Conservation (phyloP, 2,329 filamentous ascomycete genomes). For the Verticillium alfalfae region DNA sequence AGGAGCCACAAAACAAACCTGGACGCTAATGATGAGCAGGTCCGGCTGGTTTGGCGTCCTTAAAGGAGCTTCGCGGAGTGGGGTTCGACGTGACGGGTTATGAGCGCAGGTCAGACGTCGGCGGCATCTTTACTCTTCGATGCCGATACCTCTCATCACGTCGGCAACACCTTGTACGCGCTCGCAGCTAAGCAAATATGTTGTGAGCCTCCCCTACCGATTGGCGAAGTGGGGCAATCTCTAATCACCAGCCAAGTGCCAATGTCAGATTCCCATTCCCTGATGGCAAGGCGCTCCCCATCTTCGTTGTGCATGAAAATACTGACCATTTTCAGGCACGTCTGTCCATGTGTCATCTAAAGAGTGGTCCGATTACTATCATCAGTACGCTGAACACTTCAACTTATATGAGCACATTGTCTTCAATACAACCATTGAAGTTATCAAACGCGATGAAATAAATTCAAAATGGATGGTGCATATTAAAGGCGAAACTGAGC, state of each 20-base stretch:
- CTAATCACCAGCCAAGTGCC: conserved; percentile 5
- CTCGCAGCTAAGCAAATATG: conserved; percentile 17
- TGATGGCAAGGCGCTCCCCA: conserved; percentile 12
- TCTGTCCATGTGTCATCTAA: neutral
- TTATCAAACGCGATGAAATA: conserved; percentile 8
- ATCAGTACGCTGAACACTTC: conserved; percentile 14
- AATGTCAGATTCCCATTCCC: conserved; percentile 16
- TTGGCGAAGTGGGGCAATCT: neutral
- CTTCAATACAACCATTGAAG: conserved; percentile 9
- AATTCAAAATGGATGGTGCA: conserved; percentile 13
- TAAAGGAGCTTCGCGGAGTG: conserved; percentile 16
- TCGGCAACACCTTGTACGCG: conserved; percentile 13
- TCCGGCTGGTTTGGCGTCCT: conserved; percentile 14
- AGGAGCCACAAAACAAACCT: neutral
- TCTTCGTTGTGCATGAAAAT: neutral
- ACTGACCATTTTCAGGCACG: neutral
- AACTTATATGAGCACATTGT: conserved; percentile 10
- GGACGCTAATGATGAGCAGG: conserved; percentile 2
- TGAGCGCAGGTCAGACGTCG: conserved; percentile 14
- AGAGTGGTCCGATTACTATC: conserved; percentile 13
- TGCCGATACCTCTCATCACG: conserved; percentile 13
- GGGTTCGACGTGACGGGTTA: conserved; percentile 16
- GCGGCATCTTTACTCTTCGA: conserved; percentile 17
- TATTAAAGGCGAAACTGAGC: conserved; percentile 5
- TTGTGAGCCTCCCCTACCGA: conserved; percentile 7